Percentiles rank a stretch among this genome's conserved stretches.
These are phyloP conservation scores for Gliomastix tumulicola DNA, from an alignment of 2,329 filamentous ascomycete genomes.

Conservation along the genomic window DNA sequence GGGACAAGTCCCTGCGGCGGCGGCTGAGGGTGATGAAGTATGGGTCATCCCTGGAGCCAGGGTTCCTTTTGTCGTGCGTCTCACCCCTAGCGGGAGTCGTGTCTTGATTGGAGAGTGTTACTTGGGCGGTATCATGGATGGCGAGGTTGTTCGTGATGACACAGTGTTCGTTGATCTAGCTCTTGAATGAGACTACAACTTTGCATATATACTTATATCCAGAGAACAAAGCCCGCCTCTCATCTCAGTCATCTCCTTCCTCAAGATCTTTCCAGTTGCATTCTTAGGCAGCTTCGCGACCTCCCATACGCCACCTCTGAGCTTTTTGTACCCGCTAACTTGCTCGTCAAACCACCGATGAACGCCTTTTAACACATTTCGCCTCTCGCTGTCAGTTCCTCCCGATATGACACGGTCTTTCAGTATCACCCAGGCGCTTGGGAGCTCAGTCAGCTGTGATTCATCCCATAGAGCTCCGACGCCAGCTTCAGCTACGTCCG, in stretches of 20 bases:
- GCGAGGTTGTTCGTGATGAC: background rate
- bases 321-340: constrained; percentile 33
- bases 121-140: background rate
- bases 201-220: constrained; percentile 9
- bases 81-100: background rate
- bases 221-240: constrained; percentile 20
- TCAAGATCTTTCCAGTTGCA: constrained; percentile 27
- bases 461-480: constrained; percentile 27
- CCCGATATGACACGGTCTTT: constrained; percentile 14
- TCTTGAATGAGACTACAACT: constrained; percentile 8
- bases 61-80: background rate
- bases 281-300: constrained; percentile 23
- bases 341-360: constrained; percentile 21
- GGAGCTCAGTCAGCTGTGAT: constrained; percentile 27
- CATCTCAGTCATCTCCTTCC: constrained; percentile 21
- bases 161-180: background rate
- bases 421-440: constrained; percentile 27
- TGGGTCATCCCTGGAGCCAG: background rate
- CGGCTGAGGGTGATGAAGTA: background rate
- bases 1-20: too few species aligned
- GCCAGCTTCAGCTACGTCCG: constrained; percentile 23
- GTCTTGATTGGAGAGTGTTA: background rate
- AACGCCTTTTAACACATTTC: constrained; percentile 16
- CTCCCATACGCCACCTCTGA: constrained; percentile 27
- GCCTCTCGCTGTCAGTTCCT: constrained; percentile 4